Evolutionary conservation across 2,329 filamentous ascomycete genomes (phyloP).

Genomic region (Lasiodiplodia theobromae): DNA sequence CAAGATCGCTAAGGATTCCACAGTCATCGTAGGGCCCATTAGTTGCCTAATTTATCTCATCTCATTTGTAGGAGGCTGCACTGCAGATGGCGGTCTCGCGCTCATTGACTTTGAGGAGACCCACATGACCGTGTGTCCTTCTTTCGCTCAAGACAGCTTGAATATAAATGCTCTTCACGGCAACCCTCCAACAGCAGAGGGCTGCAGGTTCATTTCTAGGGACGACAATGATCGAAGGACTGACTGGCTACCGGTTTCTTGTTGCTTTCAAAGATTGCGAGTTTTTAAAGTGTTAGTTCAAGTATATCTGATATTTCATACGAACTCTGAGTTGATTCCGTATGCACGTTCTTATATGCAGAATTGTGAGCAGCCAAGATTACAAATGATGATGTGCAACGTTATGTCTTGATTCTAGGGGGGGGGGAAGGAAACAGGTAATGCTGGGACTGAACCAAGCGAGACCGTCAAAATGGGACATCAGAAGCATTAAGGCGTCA

Average conservation of each 20-base stretch:
- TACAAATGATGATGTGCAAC: not conserved
- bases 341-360: not conserved
- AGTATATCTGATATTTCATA: not conserved
- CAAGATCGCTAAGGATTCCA: too few species aligned
- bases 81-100: not conserved
- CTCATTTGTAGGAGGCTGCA: too few species aligned
- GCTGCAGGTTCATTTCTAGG: too few species aligned
- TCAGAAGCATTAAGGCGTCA: too few species aligned
- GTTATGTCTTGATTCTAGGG: not conserved
- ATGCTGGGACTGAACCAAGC: too few species aligned
- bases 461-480: too few species aligned
- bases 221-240: too few species aligned
- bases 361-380: not conserved
- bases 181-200: not conserved
- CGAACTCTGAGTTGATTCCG: not conserved
- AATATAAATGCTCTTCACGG: not conserved
- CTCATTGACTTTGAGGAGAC: not conserved
- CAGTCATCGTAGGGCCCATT: too few species aligned
- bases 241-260: not conserved
- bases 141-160: not conserved
- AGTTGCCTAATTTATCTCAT: too few species aligned
- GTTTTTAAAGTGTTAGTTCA: not conserved
- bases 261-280: not conserved
- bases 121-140: not conserved
- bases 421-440: too few species aligned